Conservation (phyloP, 2,329 filamentous ascomycete genomes). For the Fusarium buharicum region DNA sequence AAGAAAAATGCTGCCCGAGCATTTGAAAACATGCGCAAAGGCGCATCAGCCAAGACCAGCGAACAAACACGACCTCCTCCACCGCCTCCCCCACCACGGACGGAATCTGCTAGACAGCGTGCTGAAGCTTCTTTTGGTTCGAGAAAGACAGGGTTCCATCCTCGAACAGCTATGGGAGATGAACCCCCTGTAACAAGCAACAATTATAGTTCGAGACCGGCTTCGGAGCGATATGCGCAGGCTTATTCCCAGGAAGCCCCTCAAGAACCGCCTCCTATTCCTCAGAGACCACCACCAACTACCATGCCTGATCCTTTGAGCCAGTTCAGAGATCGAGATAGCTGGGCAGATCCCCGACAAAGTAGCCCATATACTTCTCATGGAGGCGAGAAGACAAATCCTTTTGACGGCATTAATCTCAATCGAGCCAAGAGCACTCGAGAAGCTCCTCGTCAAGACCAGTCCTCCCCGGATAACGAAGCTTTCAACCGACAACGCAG, state of each 20-base stretch:
- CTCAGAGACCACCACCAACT: constrained; percentile 33
- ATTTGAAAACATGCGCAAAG: constrained; percentile 58
- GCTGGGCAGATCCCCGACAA: constrained; percentile 60
- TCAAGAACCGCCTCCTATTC: constrained; percentile 26
- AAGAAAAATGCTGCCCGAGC: constrained; percentile 56
- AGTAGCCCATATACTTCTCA: constrained; percentile 67
- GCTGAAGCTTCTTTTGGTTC: constrained; percentile 66
- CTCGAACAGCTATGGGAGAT: constrained; percentile 62
- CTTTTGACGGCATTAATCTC: constrained; percentile 61
- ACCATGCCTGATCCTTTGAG: constrained; percentile 60
- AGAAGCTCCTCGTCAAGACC: constrained; percentile 48
- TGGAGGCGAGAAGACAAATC: constrained; percentile 68
- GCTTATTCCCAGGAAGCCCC: constrained; percentile 20
- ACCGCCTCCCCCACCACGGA: constrained; percentile 57
- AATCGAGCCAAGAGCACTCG: constrained; percentile 60
- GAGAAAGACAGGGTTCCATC: constrained; percentile 61
- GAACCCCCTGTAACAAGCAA: constrained; percentile 62
- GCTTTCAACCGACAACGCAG: constrained; percentile 46
- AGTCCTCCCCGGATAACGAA: constrained; percentile 37
- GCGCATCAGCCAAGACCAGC: constrained; percentile 43
- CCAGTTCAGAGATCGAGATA: constrained; percentile 56
- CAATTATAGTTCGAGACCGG: constrained; percentile 59
- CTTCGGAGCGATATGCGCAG: constrained; percentile 40
- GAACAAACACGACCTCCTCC: constrained; percentile 47
- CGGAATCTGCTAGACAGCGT: constrained; percentile 64